Base-by-base conservation (phyloP, 1,284 basidiomycete genomes). In the Trichosporon sp. region DNA sequence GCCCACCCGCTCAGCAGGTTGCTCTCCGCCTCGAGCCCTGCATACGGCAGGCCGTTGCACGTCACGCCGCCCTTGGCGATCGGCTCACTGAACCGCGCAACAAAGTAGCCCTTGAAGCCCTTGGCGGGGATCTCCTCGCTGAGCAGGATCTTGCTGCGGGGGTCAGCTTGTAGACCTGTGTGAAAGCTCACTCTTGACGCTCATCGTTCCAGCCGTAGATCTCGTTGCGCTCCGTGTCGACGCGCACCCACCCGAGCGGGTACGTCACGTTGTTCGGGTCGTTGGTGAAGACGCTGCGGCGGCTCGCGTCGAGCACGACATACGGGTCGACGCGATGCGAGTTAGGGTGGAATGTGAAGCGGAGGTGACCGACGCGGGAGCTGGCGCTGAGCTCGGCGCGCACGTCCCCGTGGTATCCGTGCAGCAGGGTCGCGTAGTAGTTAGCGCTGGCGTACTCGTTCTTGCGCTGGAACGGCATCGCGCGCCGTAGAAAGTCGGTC, bases 321-420 rank as follows among this genome's bases (percentile, higher is more conserved):
- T 90, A 90, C 0, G 91, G 90, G 11, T 63, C 60, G 1, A 72
- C 65, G 7, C 27, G 70, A n/a, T 84, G 83, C n/a, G 82, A 77
- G 15, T 84, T 84, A 18, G 83, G 78, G 5, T 79, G 78, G 83
- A 92, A 91, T 0, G 88, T 89, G 82, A 92, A 92, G 1, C 89
- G 87, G 1, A 93, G 84, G 75, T 92, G 91, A 0, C 90, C 91
- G 18, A 91, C 91, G 18, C 91, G 88, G 4, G 91, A 92, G 91
- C 91, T 90, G 1, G 91, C 89, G 67, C 86, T 87, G 78, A 91
- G 88, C 76, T 92, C 89, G 0, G 87, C 88, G 3, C 85, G 74
- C 23, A 92, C 86, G 1, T 72, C 81, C 0, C 87, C 87, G 0
- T 86, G 85, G 23, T 85, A 83, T 25, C 87, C 87, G 8, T 87